Conservation (phyloP, 169 alveolate species). For the Plasmodium relictum region DNA sequence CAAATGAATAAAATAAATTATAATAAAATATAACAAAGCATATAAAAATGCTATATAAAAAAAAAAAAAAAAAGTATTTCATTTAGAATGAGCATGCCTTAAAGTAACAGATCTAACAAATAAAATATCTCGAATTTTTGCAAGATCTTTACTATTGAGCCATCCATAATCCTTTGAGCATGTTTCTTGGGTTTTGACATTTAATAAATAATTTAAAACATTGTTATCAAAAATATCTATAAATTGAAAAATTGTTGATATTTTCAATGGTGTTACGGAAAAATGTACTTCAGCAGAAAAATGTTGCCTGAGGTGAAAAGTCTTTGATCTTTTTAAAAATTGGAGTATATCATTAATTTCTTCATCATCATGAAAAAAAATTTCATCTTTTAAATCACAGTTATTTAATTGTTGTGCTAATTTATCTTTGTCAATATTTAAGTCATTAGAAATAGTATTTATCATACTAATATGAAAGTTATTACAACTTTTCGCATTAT, state of each 20-base stretch:
- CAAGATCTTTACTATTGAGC: constrained; percentile 58
- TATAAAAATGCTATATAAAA: neutral
- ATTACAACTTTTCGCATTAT: neutral
- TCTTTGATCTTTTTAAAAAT: constrained; percentile 78
- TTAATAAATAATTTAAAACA: constrained; percentile 85
- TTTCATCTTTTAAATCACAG: constrained; percentile 88
- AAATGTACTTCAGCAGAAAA: constrained; percentile 91
- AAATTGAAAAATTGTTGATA: constrained; percentile 83
- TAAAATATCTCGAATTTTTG: constrained; percentile 64
- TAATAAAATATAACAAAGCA: constrained; percentile 5
- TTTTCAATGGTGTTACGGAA: constrained; percentile 84
- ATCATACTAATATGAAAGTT: neutral
- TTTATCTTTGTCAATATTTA: constrained; percentile 84
- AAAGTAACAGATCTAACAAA: constrained; percentile 45
- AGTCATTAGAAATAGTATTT: constrained; percentile 8
- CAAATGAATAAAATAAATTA: neutral
- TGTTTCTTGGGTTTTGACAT: constrained; percentile 63
- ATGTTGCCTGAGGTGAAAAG: constrained; percentile 93
- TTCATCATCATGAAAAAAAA: constrained; percentile 44
- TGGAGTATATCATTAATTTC: constrained; percentile 45
- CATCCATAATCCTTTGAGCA: constrained; percentile 74
- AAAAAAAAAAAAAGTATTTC: constrained; percentile 10
- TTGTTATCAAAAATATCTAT: constrained; percentile 87
- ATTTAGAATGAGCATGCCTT: constrained; percentile 57
- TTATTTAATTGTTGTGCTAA: constrained; percentile 88